Conservation (phyloP, 495 filamentous ascomycete species). For the Hypoxylon cercidicola region DNA sequence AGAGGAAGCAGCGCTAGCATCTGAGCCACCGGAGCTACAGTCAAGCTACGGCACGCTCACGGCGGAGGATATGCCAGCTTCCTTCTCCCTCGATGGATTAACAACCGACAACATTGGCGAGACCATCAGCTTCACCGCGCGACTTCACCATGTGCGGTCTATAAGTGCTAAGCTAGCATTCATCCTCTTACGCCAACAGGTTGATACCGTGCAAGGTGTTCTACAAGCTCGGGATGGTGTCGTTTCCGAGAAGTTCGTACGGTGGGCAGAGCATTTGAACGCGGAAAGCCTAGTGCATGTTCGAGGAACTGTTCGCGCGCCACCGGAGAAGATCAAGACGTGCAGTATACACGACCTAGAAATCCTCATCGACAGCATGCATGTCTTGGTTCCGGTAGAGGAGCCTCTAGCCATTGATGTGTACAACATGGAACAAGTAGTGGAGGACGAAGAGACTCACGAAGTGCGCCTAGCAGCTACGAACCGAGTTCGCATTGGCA, state of each 20-base stretch:
- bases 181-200: slow-evolving; percentile 83
- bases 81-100: slow-evolving; percentile 33
- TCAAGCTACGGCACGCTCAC: slow-evolving; percentile 66
- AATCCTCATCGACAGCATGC: slow-evolving; percentile 81
- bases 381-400: slow-evolving; percentile 68
- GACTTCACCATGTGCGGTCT: slow-evolving; percentile 83
- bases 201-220: slow-evolving; percentile 84
- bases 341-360: slow-evolving; percentile 81
- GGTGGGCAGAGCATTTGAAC: slow-evolving; percentile 83
- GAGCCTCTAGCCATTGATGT: slow-evolving; percentile 78
- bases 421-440: slow-evolving; percentile 56
- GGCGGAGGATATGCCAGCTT: slow-evolving; percentile 46
- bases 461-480: slow-evolving; percentile 53
- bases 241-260: slow-evolving; percentile 84
- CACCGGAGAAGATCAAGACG: slow-evolving; percentile 79
- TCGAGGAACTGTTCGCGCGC: slow-evolving; percentile 76
- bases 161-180: slow-evolving; percentile 91
- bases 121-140: slow-evolving; percentile 80
- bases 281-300: slow-evolving; percentile 84
- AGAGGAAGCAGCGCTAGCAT: slow-evolving; percentile 53
- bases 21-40: slow-evolving; percentile 66
- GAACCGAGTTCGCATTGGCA: slow-evolving; percentile 69
- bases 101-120: slow-evolving; percentile 61
- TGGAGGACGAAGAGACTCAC: slow-evolving; percentile 52
- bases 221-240: slow-evolving; percentile 65